A percentile compares a stretch with the other conserved stretches of the same genome.
Conservation (phyloP, 2,329 filamentous ascomycete species). For the Tricladium varicosporioides region DNA sequence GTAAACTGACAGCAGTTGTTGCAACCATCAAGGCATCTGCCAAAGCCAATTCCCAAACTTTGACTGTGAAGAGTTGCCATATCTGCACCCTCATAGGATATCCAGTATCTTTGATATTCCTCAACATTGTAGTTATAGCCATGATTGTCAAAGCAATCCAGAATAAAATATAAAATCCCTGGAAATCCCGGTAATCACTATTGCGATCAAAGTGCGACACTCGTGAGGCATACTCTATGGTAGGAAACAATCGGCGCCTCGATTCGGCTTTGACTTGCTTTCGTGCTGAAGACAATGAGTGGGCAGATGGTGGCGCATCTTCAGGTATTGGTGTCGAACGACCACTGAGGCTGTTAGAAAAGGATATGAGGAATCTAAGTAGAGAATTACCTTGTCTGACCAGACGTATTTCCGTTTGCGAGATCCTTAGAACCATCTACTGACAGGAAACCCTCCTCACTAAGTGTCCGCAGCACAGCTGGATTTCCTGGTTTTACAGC, state of each 20-base stretch:
- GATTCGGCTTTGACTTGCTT: constrained; percentile 81
- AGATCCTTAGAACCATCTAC: neutral
- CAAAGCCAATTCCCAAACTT: constrained; percentile 81
- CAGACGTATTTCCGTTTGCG: constrained; percentile 25
- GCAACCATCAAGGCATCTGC: constrained; percentile 84
- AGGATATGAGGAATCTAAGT: neutral
- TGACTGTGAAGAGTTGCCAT: constrained; percentile 83
- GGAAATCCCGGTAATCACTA: constrained; percentile 90
- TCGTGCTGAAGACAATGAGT: constrained; percentile 80
- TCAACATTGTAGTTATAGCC: constrained; percentile 89
- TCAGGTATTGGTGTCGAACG: constrained; percentile 79
- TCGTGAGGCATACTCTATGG: constrained; percentile 84
- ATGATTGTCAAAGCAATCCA: constrained; percentile 97
- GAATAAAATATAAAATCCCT: constrained; percentile 96
- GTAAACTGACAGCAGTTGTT: constrained; percentile 69
- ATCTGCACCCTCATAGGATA: constrained; percentile 82
- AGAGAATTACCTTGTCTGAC: constrained; percentile 29
- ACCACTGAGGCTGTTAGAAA: constrained; percentile 53
- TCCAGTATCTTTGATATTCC: constrained; percentile 92
- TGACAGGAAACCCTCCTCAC: constrained; percentile 24
- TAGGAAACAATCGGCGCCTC: constrained; percentile 83
- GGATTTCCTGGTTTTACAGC: constrained; percentile 28
- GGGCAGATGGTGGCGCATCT: constrained; percentile 90
- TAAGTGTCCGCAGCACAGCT: constrained; percentile 25
- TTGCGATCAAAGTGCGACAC: constrained; percentile 94